Evolutionary conservation across 2,329 filamentous ascomycete species (phyloP), one percentile per base, ranked within the genome.

Genomic region (Arthrobotrys iridis): DNA sequence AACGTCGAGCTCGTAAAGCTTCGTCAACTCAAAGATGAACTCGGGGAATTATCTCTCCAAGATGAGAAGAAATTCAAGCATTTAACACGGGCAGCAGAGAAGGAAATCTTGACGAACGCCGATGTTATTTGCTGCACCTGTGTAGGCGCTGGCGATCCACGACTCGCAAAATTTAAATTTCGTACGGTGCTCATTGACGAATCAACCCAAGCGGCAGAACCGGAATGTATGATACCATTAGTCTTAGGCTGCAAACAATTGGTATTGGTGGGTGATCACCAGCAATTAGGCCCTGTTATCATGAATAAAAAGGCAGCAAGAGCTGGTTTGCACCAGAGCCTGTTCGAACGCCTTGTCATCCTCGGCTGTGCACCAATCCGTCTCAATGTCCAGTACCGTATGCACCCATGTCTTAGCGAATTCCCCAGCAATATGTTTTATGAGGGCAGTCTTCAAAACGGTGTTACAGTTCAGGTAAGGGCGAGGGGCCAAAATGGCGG

Each of bases 261-360:
- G 57, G 95, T 99, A n/a, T 87, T 99, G 35, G 95, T 99, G 43
- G 95, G 95, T 81, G 95, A 99, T 81, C 95, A 99, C 83, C 96
- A 98, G 83, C 95, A 99, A 82, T 88, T 99, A 78, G 95, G 95
- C 0, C 95, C 95, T 0, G 95, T 99, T 80, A 98, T 99, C 81
- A 99, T 99, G 94, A 99, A 99, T 87, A 99, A 99, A 87, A 98
- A 98, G 84, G 95, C 95, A 11, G 95, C 95, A 76, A 98, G 98
- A 83, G 95, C 95, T 65, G 95, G 95, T 76, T 86, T 99, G 13
- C 97, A 98, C 83, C 95, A 98, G 83, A 98, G 94, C n/a, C 86
- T 99, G 7, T 99, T 99, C 80, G 95, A 99, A 84, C 93, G 95
- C 80, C 87, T 99, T 58, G 93, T 98, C 79, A 93, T 94, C 80